These are phyloP conservation scores for Vitis hybrid DNA, from an alignment of 177 flowering plant genomes.

Conservation along the genomic window DNA sequence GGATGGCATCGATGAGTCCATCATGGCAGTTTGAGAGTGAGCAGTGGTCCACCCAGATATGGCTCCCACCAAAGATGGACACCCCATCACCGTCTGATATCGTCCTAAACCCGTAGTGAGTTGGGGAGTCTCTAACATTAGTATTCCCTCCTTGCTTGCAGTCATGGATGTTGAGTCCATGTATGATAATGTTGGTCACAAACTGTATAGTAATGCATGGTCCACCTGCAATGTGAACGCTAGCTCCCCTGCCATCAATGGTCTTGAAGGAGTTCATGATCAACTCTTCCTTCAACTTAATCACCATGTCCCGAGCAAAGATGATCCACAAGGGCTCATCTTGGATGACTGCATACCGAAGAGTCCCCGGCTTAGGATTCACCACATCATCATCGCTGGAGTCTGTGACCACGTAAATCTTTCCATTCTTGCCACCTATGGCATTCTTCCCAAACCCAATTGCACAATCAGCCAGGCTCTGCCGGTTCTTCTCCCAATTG, in stretches of 20 bases:
- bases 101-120: slow-evolving; percentile 77
- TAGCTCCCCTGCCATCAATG: slow-evolving; percentile 79
- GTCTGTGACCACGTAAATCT: slow-evolving; percentile 76
- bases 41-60: slow-evolving; percentile 85
- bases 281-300: slow-evolving; percentile 68
- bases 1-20: slow-evolving; percentile 76
- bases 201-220: slow-evolving; percentile 83
- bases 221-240: slow-evolving; percentile 84
- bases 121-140: slow-evolving; percentile 62
- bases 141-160: slow-evolving; percentile 84
- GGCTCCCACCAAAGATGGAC: slow-evolving; percentile 78
- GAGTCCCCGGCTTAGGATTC: slow-evolving; percentile 78
- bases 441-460: slow-evolving; percentile 88
- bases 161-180: slow-evolving; percentile 75
- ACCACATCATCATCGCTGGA: slow-evolving; percentile 60
- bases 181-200: slow-evolving; percentile 78
- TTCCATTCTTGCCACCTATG: slow-evolving; percentile 68
- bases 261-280: slow-evolving; percentile 91
- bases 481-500: slow-evolving; percentile 80
- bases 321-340: slow-evolving; percentile 86
- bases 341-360: slow-evolving; percentile 71
- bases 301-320: slow-evolving; percentile 75
- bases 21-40: slow-evolving; percentile 69
- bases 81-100: slow-evolving; percentile 88
- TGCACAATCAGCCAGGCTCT: slow-evolving; percentile 78